phyloP scores from a whole-genome alignment of 1,284 basidiomycete genomes.

The Irpex sp. region DNA sequence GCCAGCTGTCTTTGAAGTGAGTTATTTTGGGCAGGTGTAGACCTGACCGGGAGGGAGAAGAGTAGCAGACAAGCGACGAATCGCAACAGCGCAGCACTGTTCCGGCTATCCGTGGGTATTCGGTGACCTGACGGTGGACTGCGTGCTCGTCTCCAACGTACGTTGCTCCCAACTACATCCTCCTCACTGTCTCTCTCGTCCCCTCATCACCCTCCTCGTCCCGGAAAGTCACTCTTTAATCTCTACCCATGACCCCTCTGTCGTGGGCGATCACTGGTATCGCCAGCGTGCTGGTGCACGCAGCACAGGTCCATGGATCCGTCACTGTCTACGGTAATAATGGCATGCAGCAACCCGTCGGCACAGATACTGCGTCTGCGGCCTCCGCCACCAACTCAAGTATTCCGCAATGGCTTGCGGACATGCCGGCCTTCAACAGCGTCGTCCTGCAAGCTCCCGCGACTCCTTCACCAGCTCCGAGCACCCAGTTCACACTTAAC shows the following conservation, averaged over 20 bases:
- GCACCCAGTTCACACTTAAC: slow-evolving; percentile 22
- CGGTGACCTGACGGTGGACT: background rate
- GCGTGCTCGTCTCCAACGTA: background rate
- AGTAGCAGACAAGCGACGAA: background rate
- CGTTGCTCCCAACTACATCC: background rate
- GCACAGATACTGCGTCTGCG: background rate
- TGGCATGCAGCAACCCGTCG: slow-evolving; percentile 1
- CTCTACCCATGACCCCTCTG: background rate
- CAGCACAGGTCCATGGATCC: background rate
- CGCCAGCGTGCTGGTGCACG: background rate
- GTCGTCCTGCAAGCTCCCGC: slow-evolving; percentile 17
- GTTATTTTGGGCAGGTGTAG: background rate
- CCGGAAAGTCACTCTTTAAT: background rate
- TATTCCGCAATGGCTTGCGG: slow-evolving; percentile 7
- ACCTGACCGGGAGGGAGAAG: background rate
- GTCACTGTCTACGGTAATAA: slow-evolving; percentile 14
- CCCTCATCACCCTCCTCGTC: background rate
- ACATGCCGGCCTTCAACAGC: slow-evolving; percentile 18
- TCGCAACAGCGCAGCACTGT: background rate
- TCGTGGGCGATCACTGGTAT: background rate
- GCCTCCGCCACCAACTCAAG: slow-evolving; percentile 7
- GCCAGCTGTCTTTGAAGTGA: background rate
- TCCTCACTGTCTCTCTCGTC: background rate
- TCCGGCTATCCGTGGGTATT: background rate
- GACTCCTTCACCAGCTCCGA: slow-evolving; percentile 14